Percentiles rank a stretch among this genome's conserved stretches.
Conservation (phyloP, 148 eudicot species). For the Selenicereus undatus region DNA sequence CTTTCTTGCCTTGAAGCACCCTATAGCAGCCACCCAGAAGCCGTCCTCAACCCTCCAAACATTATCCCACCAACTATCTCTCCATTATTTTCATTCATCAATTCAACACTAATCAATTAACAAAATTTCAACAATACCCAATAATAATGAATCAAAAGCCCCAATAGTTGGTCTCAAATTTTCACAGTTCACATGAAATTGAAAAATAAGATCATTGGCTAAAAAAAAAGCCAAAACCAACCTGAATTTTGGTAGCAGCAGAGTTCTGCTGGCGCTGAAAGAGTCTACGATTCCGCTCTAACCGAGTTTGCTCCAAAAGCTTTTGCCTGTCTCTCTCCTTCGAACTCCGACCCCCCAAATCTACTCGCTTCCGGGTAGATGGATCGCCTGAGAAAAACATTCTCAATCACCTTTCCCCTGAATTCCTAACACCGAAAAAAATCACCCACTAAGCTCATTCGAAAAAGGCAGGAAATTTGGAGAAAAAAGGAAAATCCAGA, state of each 20-base stretch:
- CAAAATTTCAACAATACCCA: background rate
- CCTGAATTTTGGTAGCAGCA: slow-evolving; percentile 86
- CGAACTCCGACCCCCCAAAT: slow-evolving; percentile 94
- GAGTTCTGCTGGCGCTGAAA: slow-evolving; percentile 65
- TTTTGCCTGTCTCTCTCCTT: slow-evolving; percentile 90
- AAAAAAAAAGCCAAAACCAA: slow-evolving; percentile 13
- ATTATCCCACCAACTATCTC: background rate
- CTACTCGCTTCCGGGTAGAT: slow-evolving; percentile 75
- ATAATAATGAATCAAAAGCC: background rate
- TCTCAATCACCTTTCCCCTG: background rate
- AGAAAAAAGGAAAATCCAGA: background rate
- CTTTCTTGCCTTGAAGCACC: background rate
- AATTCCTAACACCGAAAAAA: background rate
- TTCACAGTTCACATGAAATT: background rate
- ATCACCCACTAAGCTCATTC: background rate
- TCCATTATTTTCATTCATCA: background rate
- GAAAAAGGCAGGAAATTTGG: background rate
- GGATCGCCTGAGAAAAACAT: slow-evolving; percentile 94
- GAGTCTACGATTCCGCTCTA: slow-evolving; percentile 68
- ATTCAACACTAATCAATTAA: background rate
- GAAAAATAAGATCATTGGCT: background rate
- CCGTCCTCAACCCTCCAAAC: background rate
- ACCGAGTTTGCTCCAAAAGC: slow-evolving; percentile 80
- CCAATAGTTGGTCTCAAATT: background rate
- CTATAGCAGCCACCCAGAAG: background rate